phyloP scores from a whole-genome alignment of 305 asterid genomes.

The Fraxinus dipetala region DNA sequence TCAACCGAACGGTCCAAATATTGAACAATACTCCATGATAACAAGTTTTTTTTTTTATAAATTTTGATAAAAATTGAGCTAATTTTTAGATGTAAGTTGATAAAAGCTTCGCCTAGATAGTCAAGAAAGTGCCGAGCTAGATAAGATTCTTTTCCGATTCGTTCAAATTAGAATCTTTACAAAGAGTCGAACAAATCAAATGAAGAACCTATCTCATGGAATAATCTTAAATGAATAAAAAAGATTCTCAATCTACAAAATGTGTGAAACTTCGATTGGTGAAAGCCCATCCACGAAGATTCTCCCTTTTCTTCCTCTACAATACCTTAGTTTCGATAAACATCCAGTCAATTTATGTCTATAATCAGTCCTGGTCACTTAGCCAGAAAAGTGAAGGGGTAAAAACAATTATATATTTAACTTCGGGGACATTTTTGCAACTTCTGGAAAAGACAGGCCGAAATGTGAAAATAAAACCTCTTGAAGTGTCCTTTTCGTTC shows the following conservation, averaged over 20 bases:
- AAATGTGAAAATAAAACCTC: not conserved
- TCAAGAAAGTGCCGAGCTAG: not conserved
- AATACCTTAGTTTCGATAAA: not conserved
- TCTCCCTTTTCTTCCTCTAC: not conserved
- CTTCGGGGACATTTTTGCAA: not conserved
- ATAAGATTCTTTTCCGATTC: not conserved
- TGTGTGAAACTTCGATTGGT: not conserved
- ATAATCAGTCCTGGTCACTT: not conserved
- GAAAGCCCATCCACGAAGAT: not conserved
- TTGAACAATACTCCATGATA: not conserved
- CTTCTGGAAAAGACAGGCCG: not conserved
- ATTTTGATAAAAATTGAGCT: not conserved
- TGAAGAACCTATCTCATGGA: not conserved
- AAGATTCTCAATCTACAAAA: not conserved
- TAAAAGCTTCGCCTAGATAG: not conserved
- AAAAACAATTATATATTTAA: not conserved
- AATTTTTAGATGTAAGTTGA: not conserved
- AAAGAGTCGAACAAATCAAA: not conserved
- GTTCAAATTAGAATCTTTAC: not conserved
- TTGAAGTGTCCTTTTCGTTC: not conserved
- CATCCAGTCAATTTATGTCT: not conserved
- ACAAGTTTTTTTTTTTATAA: not conserved
- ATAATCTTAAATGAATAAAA: not conserved
- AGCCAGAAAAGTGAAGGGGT: not conserved
- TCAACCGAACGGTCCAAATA: not conserved